A percentile compares a stretch with the other conserved stretches of the same genome.
Evolutionary conservation across 2,329 filamentous ascomycete genomes (phyloP).

Genomic region (Biscogniauxia marginata): DNA sequence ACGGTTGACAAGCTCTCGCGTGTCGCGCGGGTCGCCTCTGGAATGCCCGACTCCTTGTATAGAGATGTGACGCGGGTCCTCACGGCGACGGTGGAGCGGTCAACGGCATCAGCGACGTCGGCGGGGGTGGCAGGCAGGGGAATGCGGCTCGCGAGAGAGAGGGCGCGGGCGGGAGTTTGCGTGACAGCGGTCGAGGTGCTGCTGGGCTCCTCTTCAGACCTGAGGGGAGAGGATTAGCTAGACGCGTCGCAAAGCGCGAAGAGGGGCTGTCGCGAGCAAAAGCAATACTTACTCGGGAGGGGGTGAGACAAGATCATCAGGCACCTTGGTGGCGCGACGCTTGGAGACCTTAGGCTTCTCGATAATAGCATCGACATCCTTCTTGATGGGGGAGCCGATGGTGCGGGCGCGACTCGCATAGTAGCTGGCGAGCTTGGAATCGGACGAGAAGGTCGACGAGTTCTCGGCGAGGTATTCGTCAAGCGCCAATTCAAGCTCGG

Average conservation of each 20-base stretch:
- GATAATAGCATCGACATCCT: slow-evolving; percentile 23
- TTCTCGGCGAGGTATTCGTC: slow-evolving; percentile 73
- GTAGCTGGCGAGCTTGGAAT: slow-evolving; percentile 70
- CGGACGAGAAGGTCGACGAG: slow-evolving; percentile 59
- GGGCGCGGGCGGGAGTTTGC: slow-evolving; percentile 50
- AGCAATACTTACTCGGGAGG: slow-evolving; percentile 67
- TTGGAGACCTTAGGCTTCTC: slow-evolving; percentile 26
- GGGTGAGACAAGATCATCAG: slow-evolving; percentile 67
- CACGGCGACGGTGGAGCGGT: slow-evolving; percentile 65
- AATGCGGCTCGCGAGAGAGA: slow-evolving; percentile 58
- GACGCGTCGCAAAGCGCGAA: slow-evolving; percentile 69
- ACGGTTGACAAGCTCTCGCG: slow-evolving; percentile 73
- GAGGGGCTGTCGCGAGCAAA: slow-evolving; percentile 59
- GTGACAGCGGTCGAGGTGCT: slow-evolving; percentile 45
- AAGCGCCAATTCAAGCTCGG: slow-evolving; percentile 72
- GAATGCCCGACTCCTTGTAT: slow-evolving; percentile 65
- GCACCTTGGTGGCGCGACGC: slow-evolving; percentile 39
- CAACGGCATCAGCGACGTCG: slow-evolving; percentile 72
- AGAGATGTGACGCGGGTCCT: slow-evolving; percentile 63
- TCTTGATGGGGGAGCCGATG: slow-evolving; percentile 51
- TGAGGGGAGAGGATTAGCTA: slow-evolving; percentile 55
- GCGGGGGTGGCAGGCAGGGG: slow-evolving; percentile 79
- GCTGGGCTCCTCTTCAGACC: slow-evolving; percentile 33
- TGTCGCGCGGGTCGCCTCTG: slow-evolving; percentile 62
- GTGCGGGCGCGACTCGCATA: slow-evolving; percentile 66